phyloP scores from a whole-genome alignment of 2,329 filamentous ascomycete species.

The Macrophomina phaseolina region DNA sequence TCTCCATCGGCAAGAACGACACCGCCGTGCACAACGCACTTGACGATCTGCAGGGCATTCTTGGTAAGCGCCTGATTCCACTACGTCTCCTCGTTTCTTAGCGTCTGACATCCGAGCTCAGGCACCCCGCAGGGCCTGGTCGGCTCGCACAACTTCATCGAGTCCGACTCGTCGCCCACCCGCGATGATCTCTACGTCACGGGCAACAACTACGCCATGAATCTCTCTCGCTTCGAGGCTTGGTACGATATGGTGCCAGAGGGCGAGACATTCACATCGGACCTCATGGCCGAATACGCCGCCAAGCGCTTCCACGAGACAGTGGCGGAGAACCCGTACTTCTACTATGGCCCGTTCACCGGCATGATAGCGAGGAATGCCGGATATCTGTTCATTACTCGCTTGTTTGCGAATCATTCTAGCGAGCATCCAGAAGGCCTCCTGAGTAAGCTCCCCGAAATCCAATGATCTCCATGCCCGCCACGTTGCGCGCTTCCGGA shows the following conservation, averaged over 20 bases:
- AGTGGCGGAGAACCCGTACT: constrained; percentile 58
- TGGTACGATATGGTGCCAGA: constrained; percentile 47
- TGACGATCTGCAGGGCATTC: constrained; percentile 51
- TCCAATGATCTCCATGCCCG: not conserved
- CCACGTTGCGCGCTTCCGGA: not conserved
- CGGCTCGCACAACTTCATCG: constrained; percentile 61
- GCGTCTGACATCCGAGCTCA: not conserved
- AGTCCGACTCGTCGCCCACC: constrained; percentile 59
- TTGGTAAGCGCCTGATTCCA: not conserved
- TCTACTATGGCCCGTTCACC: constrained; percentile 61
- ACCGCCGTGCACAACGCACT: constrained; percentile 42
- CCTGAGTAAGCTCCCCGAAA: not conserved
- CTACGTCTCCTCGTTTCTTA: not conserved
- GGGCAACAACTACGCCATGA: constrained; percentile 58
- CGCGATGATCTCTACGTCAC: constrained; percentile 59
- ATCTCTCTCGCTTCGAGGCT: constrained; percentile 58
- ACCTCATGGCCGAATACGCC: constrained; percentile 29
- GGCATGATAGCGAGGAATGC: constrained; percentile 58
- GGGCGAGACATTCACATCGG: constrained; percentile 8
- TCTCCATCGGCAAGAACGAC: constrained; percentile 36
- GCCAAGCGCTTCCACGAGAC: constrained; percentile 54
- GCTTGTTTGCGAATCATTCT: constrained; percentile 40
- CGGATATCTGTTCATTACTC: constrained; percentile 37
- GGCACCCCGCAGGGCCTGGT: constrained; percentile 55
- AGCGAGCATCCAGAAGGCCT: constrained; percentile 5